A percentile compares a stretch with the other conserved stretches of the same genome.
Conservation (phyloP, 192 early-diverging fungal species). For the Paraglomus brasilianum region DNA sequence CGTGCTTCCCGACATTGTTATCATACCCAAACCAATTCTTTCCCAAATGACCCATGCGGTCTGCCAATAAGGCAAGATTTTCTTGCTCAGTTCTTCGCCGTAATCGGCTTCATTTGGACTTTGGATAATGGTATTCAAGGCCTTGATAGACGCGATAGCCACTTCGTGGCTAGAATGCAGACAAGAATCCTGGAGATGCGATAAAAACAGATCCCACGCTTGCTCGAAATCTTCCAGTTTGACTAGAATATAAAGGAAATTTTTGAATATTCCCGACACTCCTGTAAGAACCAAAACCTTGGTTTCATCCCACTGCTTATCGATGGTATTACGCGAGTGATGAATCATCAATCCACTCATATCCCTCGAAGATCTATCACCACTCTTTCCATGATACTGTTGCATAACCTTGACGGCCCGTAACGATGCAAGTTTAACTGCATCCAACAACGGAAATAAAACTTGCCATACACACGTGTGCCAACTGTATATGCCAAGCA, state of each 20-base stretch:
- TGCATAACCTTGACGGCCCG: slow-evolving; percentile 45
- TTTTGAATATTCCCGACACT: slow-evolving; percentile 62
- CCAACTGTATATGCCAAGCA: slow-evolving; percentile 74
- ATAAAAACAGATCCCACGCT: slow-evolving; percentile 67
- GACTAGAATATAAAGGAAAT: slow-evolving; percentile 63
- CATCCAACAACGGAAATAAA: slow-evolving; percentile 79
- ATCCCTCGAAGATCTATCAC: slow-evolving; percentile 47
- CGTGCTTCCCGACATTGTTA: slow-evolving; percentile 31
- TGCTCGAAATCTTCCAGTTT: slow-evolving; percentile 63
- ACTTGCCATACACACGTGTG: slow-evolving; percentile 83
- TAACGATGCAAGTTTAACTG: slow-evolving; percentile 56
- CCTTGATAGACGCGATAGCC: slow-evolving; percentile 70
- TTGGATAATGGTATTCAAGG: slow-evolving; percentile 61
- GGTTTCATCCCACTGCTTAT: slow-evolving; percentile 91
- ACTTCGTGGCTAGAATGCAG: slow-evolving; percentile 73
- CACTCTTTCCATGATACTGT: slow-evolving; percentile 30
- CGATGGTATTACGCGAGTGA: slow-evolving; percentile 58
- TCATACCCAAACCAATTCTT: slow-evolving; percentile 67
- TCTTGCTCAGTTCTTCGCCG: slow-evolving; percentile 30
- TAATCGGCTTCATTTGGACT: slow-evolving; percentile 14
- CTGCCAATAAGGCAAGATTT: slow-evolving; percentile 54
- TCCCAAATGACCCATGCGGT: slow-evolving; percentile 70
- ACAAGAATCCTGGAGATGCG: slow-evolving; percentile 70
- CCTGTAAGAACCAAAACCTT: slow-evolving; percentile 74
- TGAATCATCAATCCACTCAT: slow-evolving; percentile 46